Conservation (phyloP, 1,139 yeast species). For the Geotrichum macrosporum region DNA sequence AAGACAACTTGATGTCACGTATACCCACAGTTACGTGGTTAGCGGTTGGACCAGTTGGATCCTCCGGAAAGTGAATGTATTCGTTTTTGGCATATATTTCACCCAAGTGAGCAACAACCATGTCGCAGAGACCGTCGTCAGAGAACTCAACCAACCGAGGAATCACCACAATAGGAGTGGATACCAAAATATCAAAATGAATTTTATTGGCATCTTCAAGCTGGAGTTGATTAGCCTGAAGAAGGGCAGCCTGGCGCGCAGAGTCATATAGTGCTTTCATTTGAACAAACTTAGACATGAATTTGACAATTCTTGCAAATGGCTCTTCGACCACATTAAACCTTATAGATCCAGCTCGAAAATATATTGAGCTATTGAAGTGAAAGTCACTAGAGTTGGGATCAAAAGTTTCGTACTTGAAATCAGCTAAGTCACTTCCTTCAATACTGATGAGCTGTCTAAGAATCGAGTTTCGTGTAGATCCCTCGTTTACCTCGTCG, state of each 20-base stretch:
- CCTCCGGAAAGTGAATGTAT: slow-evolving; percentile 41
- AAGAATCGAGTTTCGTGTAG: slow-evolving; percentile 54
- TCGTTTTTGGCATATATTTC: slow-evolving; percentile 69
- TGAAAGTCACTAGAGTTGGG: slow-evolving; percentile 37
- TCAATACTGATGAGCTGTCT: slow-evolving; percentile 73
- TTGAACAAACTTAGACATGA: slow-evolving; percentile 66
- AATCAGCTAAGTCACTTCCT: slow-evolving; percentile 77
- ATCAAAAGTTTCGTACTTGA: slow-evolving; percentile 78
- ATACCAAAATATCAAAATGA: slow-evolving; percentile 64
- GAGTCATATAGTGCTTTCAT: slow-evolving; percentile 86
- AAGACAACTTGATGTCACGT: slow-evolving; percentile 60
- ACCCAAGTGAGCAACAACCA: slow-evolving; percentile 71
- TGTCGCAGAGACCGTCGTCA: slow-evolving; percentile 44
- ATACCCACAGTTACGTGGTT: slow-evolving; percentile 66
- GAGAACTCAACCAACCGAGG: slow-evolving; percentile 47
- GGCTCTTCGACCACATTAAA: slow-evolving; percentile 81
- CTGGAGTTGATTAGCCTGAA: slow-evolving; percentile 62
- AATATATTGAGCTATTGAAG: slow-evolving; percentile 57
- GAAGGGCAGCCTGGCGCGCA: slow-evolving; percentile 81
- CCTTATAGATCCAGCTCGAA: slow-evolving; percentile 70
- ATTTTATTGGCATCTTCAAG: slow-evolving; percentile 60
- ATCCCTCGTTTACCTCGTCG: slow-evolving; percentile 69
- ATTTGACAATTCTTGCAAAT: slow-evolving; percentile 59
- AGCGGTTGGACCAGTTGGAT: slow-evolving; percentile 27
- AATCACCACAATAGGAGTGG: slow-evolving; percentile 79